Percentiles rank a stretch among this genome's conserved stretches.
phyloP scores from a whole-genome alignment of 441 rosid genomes.

The Croton laevigatus region DNA sequence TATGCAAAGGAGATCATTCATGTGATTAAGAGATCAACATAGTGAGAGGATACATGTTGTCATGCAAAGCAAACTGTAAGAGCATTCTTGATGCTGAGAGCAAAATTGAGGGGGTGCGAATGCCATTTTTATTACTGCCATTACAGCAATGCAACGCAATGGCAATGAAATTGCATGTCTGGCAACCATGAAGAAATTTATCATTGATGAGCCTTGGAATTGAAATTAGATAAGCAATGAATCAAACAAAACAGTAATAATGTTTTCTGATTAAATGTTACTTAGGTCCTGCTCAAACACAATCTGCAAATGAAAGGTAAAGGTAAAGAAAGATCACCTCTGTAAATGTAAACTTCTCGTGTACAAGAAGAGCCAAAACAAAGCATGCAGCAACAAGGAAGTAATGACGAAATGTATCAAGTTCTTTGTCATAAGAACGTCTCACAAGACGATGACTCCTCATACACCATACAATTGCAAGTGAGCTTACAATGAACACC shows the following conservation, averaged over 20 bases:
- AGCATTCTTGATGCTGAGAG: background rate
- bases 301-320: background rate
- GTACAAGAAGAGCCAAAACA: constrained; percentile 51
- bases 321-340: constrained; percentile 47
- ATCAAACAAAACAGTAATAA: background rate
- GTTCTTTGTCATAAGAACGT: constrained; percentile 76
- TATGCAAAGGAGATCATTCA: constrained; percentile 3
- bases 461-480: constrained; percentile 92
- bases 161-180: background rate
- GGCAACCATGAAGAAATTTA: background rate
- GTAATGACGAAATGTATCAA: constrained; percentile 83
- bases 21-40: background rate
- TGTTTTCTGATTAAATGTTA: background rate
- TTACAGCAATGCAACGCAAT: background rate
- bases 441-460: constrained; percentile 61
- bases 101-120: background rate
- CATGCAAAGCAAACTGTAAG: background rate
- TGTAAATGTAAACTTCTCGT: constrained; percentile 68
- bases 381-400: constrained; percentile 54
- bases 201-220: background rate
- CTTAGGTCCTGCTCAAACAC: background rate
- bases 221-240: background rate
- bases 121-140: background rate
- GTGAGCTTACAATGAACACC: constrained; percentile 77
- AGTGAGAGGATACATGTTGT: background rate